Evolutionary conservation across 768 basidiomycete species (phyloP), one percentile per base, ranked within the genome.

Genomic region (Omphalotus guepiniiformis): DNA sequence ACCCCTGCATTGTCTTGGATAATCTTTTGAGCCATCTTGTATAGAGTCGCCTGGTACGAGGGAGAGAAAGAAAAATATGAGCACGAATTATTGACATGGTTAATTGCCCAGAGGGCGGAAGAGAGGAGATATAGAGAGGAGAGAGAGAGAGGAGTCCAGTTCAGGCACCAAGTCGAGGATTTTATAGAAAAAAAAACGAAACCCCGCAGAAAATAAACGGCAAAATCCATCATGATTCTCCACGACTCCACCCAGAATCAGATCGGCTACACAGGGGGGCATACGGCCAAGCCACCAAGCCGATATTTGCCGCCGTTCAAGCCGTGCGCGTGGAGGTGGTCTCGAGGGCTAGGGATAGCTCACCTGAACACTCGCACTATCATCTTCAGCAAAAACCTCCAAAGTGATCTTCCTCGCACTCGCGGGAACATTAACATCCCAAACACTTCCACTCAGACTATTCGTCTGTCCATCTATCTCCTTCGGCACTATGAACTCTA

Each of bases 311-410:
- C 9, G n/a, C 9, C 30, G n/a, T 32, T 9, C 30, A 9, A 9
- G 9, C 30, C n/a, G 30, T 32, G 9, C 30, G 30, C 30, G 30
- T 9, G n/a, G 30, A 32, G 9, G 30, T 32, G 30, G 30, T 9
- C 9, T 32, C 9, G 30, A 32, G 30, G n/a, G 9, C 9, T 9
- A 32, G 30, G 9, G 30, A 9, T 9, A 32, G 26, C 78, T 30
- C 55, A 88, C 91, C 80, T 93, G 92, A 2, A 96, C 93, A 54
- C 88, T 91, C 7, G 89, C 92, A 58, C 90, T 93, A 57, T 94
- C 85, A 56, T 98, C 92, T 26, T 70, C 65, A 3, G 93, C 91
- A 61, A 97, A 97, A 1, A 82, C 66, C 50, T 92, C 81, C 29
- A 97, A 67, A 19, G 92, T 94, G 1, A 78, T 72, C 35, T 67